Conservation (phyloP, 805 yeast species). For the Candida ovalis region DNA sequence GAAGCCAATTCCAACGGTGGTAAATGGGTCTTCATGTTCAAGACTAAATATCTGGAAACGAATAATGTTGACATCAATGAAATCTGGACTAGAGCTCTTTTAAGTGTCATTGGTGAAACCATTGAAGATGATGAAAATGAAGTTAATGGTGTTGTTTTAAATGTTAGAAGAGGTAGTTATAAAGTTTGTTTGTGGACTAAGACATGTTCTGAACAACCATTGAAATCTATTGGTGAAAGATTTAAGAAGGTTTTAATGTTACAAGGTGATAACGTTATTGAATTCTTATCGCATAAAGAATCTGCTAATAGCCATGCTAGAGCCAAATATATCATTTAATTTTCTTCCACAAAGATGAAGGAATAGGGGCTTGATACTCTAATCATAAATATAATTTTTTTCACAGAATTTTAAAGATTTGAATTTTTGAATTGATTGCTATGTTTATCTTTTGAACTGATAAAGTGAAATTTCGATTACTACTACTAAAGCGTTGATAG, state of each 20-base stretch:
- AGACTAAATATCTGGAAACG: slow-evolving; percentile 42
- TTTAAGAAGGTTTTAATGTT: slow-evolving; percentile 83
- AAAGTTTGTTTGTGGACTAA: slow-evolving; percentile 94
- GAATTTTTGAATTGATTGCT: background rate
- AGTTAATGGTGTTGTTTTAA: slow-evolving; percentile 91
- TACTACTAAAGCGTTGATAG: background rate
- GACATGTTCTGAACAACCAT: slow-evolving; percentile 59
- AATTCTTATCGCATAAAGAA: slow-evolving; percentile 69
- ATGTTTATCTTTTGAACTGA: background rate
- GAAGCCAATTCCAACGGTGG: slow-evolving; percentile 84
- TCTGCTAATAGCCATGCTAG: slow-evolving; percentile 14
- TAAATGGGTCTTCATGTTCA: slow-evolving; percentile 83
- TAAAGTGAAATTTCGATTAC: background rate
- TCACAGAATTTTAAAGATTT: background rate
- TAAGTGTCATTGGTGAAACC: slow-evolving; percentile 93
- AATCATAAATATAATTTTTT: background rate
- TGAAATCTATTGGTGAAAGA: slow-evolving; percentile 75
- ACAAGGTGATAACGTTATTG: slow-evolving; percentile 69
- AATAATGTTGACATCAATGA: slow-evolving; percentile 65
- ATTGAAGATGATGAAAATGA: slow-evolving; percentile 79
- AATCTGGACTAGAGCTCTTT: slow-evolving; percentile 84
- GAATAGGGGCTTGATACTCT: background rate
- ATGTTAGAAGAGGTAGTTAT: slow-evolving; percentile 76
- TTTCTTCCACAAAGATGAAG: background rate
- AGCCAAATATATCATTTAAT: slow-evolving; percentile 13